phyloP scores from a whole-genome alignment of 2,329 filamentous ascomycete species.

The Harringtonia lauricola region DNA sequence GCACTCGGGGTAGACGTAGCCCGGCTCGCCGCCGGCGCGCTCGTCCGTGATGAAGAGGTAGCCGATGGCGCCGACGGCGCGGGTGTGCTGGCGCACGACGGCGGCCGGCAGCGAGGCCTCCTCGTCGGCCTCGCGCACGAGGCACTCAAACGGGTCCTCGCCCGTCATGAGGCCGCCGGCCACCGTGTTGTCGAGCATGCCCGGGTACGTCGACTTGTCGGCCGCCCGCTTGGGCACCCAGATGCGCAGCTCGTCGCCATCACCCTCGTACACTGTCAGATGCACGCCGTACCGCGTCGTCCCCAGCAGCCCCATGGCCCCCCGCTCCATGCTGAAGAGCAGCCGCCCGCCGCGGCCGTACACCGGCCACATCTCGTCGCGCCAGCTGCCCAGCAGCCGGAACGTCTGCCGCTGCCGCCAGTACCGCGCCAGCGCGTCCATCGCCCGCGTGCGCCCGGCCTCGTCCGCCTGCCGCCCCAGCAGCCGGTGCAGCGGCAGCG shows the following conservation, averaged over 20 bases:
- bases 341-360: conserved; percentile 50
- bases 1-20: conserved; percentile 78
- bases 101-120: conserved; percentile 71
- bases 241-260: conserved; percentile 51
- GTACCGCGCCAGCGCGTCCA: conserved; percentile 46
- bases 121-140: conserved; percentile 79
- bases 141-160: conserved; percentile 68
- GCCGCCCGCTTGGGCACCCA: conserved; percentile 74
- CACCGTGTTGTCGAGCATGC: conserved; percentile 93
- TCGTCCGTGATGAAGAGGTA: conserved; percentile 76
- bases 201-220: conserved; percentile 75
- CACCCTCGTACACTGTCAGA: conserved; percentile 59
- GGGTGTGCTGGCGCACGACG: conserved; percentile 50
- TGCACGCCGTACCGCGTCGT: conserved; percentile 71
- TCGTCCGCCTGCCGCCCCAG: conserved; percentile 44
- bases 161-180: conserved; percentile 72
- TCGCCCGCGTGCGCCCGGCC: conserved; percentile 46
- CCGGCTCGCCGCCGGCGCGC: conserved; percentile 67
- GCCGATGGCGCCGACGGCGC: conserved; percentile 58
- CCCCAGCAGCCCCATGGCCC: conserved; percentile 63
- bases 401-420: conserved; percentile 67
- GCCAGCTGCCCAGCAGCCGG: conserved; percentile 65
- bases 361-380: conserved; percentile 70
- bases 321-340: conserved; percentile 67
- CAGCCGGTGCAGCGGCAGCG: conserved; percentile 53